Evolutionary conservation across 306 rosid species (phyloP), one percentile per base, ranked within the genome.

Genomic region (Prunus armeniaca): DNA sequence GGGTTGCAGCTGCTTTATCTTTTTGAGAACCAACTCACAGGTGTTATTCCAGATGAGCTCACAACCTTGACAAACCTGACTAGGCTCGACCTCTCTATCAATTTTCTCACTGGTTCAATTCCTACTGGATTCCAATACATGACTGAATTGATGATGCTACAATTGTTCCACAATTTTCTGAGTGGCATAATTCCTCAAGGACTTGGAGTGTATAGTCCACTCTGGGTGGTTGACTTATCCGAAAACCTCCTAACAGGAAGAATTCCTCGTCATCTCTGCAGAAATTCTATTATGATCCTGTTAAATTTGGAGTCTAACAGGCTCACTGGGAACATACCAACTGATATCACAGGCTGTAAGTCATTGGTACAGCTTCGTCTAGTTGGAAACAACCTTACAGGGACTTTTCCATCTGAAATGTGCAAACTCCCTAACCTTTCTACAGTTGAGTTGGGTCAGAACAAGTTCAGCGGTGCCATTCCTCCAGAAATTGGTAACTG

Each of bases 171-270:
- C 74, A 93, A 93, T 87, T 75, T 38, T n/a, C 78, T 93, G 49
- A 82, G 62, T 60, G 97, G 94, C 13, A 25, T 15, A 41, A 85
- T 93, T 83, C 98, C 98, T 76, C 84, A 17, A 46, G 81, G 82
- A 67, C 95, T 93, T 58, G 98, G 98, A 61, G 63, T 84, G n/a
- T 72, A 64, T 68, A 88, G 95, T 82, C 84, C 19, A 65, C 93
- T 93, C 71, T 93, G 98, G 98, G 97, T 93, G 78, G 91, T 89
- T 74, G 97, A 93, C 83, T 93, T 93, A 15, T 93, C 98, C 0
- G 88, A 76, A 71, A 93, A 93, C 84, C 61, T 27, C 6, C 68
- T 93, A 73, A 85, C 86, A 5, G 95, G 98, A 74, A 79, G 69
- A 63, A 85, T 93, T 69, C 98, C 98, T 49, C 93, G 79, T 58